A percentile compares a stretch with the other conserved stretches of the same genome.
These are phyloP conservation scores for Candida cerambycidarum DNA, from an alignment of 805 yeast genomes.

Conservation along the genomic window DNA sequence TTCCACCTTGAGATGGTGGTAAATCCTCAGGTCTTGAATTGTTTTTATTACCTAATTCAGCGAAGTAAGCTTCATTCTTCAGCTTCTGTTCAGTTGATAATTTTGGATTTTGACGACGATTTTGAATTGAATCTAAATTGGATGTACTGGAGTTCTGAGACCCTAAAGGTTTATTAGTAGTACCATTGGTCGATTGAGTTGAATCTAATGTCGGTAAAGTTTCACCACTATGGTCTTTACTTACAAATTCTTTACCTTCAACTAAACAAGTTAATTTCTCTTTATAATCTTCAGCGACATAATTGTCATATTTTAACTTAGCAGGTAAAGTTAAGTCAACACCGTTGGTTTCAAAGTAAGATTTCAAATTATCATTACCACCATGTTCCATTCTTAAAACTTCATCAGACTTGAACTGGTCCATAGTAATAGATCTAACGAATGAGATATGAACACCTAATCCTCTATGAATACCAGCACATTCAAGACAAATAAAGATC, in stretches of 20 bases:
- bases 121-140: slow-evolving; percentile 27
- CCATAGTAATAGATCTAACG: slow-evolving; percentile 97
- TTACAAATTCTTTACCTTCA: slow-evolving; percentile 68
- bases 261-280: slow-evolving; percentile 71
- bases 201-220: slow-evolving; percentile 29
- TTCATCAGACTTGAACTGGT: slow-evolving; percentile 94
- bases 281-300: slow-evolving; percentile 93
- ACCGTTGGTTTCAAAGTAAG: slow-evolving; percentile 71
- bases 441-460: slow-evolving; percentile 96
- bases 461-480: slow-evolving; percentile 96
- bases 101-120: slow-evolving; percentile 44
- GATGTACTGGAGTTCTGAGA: slow-evolving; percentile 4
- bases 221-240: slow-evolving; percentile 59
- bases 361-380: slow-evolving; percentile 76
- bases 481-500: slow-evolving; percentile 92
- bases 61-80: slow-evolving; percentile 82
- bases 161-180: slow-evolving; percentile 4
- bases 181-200: too few species aligned
- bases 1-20: slow-evolving; percentile 95
- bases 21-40: slow-evolving; percentile 69
- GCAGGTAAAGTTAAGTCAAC: slow-evolving; percentile 64
- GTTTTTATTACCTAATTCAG: slow-evolving; percentile 72
- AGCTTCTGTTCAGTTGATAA: slow-evolving; percentile 40
- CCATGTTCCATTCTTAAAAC: slow-evolving; percentile 89
- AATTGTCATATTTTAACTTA: slow-evolving; percentile 77